phyloP scores from a whole-genome alignment of 2,329 filamentous ascomycete species.

The Monosporascus sp. region DNA sequence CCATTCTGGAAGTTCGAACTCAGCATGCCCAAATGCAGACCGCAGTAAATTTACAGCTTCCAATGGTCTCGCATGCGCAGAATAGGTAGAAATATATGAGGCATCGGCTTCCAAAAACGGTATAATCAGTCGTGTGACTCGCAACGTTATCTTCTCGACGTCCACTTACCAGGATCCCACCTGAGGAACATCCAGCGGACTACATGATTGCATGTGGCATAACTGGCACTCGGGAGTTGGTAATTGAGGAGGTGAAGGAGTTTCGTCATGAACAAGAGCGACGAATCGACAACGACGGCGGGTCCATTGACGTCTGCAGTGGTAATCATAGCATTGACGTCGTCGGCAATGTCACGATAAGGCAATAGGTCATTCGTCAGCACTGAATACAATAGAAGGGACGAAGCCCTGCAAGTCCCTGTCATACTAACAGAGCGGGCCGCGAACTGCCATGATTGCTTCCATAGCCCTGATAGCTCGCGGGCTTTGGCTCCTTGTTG shows the following conservation, averaged over 20 bases:
- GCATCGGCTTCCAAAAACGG: conserved; percentile 51
- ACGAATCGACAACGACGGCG: conserved; percentile 71
- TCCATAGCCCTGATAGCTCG: conserved; percentile 54
- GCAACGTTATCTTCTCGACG: not conserved
- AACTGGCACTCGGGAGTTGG: conserved; percentile 63
- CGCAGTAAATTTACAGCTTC: conserved; percentile 67
- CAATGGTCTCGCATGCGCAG: conserved; percentile 57
- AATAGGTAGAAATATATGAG: conserved; percentile 60
- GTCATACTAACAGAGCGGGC: conserved; percentile 66
- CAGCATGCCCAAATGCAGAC: conserved; percentile 56
- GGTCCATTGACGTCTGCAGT: conserved; percentile 81
- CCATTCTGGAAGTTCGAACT: conserved; percentile 25
- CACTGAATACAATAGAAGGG: conserved; percentile 65
- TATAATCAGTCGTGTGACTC: conserved; percentile 11
- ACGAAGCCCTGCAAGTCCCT: conserved; percentile 70
- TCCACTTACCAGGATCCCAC: conserved; percentile 71
- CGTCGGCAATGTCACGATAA: conserved; percentile 62
- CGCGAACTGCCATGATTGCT: conserved; percentile 70
- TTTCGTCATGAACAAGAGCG: conserved; percentile 66
- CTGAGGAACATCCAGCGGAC: conserved; percentile 76
- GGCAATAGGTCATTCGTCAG: conserved; percentile 62
- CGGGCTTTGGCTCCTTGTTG: conserved; percentile 35
- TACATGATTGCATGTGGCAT: conserved; percentile 64
- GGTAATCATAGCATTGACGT: conserved; percentile 66
- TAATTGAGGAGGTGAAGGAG: conserved; percentile 63